phyloP scores from a whole-genome alignment of 768 basidiomycete species.

The Naganishia randhawae region DNA sequence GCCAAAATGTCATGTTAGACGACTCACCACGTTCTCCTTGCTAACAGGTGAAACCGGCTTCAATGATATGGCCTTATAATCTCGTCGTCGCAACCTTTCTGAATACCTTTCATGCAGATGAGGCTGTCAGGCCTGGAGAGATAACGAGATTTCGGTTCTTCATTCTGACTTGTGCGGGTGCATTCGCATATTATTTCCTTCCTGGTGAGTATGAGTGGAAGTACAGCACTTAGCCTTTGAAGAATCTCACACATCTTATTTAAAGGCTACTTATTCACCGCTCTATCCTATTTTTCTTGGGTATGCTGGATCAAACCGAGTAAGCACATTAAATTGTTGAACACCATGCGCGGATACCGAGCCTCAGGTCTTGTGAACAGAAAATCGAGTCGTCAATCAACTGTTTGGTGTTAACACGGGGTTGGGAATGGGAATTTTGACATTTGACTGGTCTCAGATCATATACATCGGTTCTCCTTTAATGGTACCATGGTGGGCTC shows the following conservation, averaged over 20 bases:
- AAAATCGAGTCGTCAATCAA: conserved; percentile 81
- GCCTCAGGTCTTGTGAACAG: conserved; percentile 9
- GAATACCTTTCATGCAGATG: conserved; percentile 95
- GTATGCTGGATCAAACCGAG: conserved; percentile 83
- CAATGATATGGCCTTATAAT: conserved; percentile 98
- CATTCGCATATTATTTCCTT: conserved; percentile 83
- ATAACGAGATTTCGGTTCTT: conserved; percentile 81
- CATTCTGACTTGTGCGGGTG: conserved; percentile 59
- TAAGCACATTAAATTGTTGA: conserved; percentile 21
- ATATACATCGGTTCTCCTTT: conserved; percentile 69
- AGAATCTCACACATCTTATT: not conserved
- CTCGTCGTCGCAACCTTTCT: conserved; percentile 88
- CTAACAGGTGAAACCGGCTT: conserved; percentile 63
- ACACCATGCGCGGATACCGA: not conserved
- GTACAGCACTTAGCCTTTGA: not conserved
- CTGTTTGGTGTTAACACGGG: conserved; percentile 80
- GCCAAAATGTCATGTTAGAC: not conserved
- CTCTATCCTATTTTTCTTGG: conserved; percentile 81
- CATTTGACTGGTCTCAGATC: conserved; percentile 87
- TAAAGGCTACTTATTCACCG: conserved; percentile 83
- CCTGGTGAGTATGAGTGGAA: conserved; percentile 64
- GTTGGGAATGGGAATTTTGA: conserved; percentile 77
- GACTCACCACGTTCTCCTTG: not conserved
- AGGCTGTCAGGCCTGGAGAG: conserved; percentile 57
- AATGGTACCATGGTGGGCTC: conserved; percentile 94